phyloP scores from a whole-genome alignment of 164 flowering plant genomes.

The Berberis thunbergii region DNA sequence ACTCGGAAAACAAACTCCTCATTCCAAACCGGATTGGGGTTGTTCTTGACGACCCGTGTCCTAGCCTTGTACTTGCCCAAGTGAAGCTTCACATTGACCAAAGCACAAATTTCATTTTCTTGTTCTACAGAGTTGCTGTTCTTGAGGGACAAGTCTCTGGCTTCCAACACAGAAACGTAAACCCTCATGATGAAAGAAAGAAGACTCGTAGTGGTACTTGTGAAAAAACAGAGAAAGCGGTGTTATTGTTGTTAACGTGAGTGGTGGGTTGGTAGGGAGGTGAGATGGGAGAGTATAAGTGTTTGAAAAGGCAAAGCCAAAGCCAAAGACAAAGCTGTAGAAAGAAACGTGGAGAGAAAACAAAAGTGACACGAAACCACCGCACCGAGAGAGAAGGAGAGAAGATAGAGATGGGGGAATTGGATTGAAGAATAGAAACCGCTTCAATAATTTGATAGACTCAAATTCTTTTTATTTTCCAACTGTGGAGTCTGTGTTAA shows the following conservation, averaged over 20 bases:
- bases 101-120: not conserved
- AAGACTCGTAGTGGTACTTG: too few relatives aligned
- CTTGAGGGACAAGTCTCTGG: constrained; percentile 23
- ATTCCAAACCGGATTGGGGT: constrained; percentile 51
- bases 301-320: not conserved
- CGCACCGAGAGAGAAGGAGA: too few relatives aligned
- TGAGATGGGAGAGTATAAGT: not conserved
- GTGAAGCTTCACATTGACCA: constrained; percentile 39
- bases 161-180: constrained; percentile 59
- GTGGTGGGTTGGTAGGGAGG: not conserved
- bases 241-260: not conserved
- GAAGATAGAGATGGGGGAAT: too few relatives aligned
- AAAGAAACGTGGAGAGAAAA: constrained; percentile 23
- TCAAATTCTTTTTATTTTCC: too few relatives aligned
- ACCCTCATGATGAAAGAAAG: constrained; percentile 37
- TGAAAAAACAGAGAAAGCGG: not conserved
- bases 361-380: constrained; percentile 21
- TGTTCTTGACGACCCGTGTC: constrained; percentile 36
- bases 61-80: constrained; percentile 49
- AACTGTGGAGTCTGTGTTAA: too few relatives aligned
- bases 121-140: constrained; percentile 14
- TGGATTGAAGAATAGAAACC: too few relatives aligned
- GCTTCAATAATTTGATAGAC: too few relatives aligned
- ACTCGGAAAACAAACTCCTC: constrained; percentile 76
- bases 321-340: not conserved